These are phyloP conservation scores for Turnera subulata DNA, from an alignment of 345 rosid genomes.

Conservation along the genomic window DNA sequence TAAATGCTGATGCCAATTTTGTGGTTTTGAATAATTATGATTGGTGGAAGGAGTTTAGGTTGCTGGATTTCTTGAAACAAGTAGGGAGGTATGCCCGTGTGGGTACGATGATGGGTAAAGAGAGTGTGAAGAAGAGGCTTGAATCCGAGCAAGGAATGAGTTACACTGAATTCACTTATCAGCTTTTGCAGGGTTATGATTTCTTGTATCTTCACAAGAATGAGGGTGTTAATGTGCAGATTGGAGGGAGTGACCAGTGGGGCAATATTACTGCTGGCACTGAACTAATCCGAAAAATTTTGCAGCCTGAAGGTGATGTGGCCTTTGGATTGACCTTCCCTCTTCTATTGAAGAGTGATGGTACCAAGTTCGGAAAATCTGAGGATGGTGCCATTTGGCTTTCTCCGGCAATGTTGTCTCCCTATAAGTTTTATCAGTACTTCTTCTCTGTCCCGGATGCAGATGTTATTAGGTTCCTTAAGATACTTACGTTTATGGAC, in stretches of 20 bases:
- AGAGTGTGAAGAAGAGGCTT: conserved; percentile 88
- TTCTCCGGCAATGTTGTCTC: conserved; percentile 64
- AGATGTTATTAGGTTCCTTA: conserved; percentile 74
- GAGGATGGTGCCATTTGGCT: conserved; percentile 99
- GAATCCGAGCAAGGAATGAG: conserved; percentile 96
- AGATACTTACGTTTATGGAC: conserved; percentile 69
- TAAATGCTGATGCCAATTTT: conserved; percentile 11
- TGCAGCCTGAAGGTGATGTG: conserved; percentile 54
- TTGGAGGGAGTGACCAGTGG: conserved; percentile 99
- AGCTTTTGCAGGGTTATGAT: conserved; percentile 89
- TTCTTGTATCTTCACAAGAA: conserved; percentile 62
- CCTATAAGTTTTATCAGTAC: conserved; percentile 90
- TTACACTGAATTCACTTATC: conserved; percentile 87
- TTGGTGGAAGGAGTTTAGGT: conserved; percentile 87
- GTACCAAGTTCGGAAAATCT: conserved; percentile 92
- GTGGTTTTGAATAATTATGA: conserved; percentile 77
- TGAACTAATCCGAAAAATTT: conserved; percentile 72
- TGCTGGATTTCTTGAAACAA: conserved; percentile 73
- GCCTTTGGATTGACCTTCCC: conserved; percentile 90
- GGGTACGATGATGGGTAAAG: conserved; percentile 82
- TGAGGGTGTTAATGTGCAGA: conserved; percentile 76
- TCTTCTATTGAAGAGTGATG: conserved; percentile 79
- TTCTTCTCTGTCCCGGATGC: conserved; percentile 87
- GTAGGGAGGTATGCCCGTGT: conserved; percentile 85
- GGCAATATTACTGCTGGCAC: conserved; percentile 95